Conservation (phyloP, 441 rosid species). For the Sinapis alba region DNA sequence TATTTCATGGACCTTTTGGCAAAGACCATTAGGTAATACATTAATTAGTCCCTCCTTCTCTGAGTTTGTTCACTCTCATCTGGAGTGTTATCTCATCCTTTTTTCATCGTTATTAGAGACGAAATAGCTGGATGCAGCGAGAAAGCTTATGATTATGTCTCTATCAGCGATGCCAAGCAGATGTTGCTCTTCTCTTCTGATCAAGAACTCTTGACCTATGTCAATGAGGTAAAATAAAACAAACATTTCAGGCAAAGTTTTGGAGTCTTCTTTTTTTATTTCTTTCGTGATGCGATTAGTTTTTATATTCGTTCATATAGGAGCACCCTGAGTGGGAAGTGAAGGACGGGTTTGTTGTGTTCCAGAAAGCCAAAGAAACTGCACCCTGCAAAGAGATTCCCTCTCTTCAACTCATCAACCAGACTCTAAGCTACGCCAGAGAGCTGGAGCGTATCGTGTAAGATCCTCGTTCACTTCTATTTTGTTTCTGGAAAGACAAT, state of each 20-base stretch:
- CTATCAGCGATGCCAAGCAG: constrained; percentile 66
- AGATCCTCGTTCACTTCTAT: constrained; percentile 15
- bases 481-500: constrained; percentile 4
- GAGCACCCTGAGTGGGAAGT: constrained; percentile 91
- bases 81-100: background rate
- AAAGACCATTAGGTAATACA: constrained; percentile 86
- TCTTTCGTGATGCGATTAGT: background rate
- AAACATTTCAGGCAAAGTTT: background rate
- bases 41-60: background rate
- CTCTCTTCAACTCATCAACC: constrained; percentile 90
- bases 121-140: constrained; percentile 99
- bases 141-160: constrained; percentile 92
- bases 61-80: background rate
- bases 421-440: constrained; percentile 91
- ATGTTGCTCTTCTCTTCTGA: constrained; percentile 84
- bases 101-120: constrained; percentile 50
- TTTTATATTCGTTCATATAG: constrained; percentile 54
- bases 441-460: constrained; percentile 97
- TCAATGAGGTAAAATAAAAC: constrained; percentile 63
- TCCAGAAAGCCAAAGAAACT: constrained; percentile 90
- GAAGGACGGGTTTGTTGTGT: constrained; percentile 66
- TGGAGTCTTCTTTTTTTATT: background rate
- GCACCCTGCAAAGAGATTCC: constrained; percentile 92
- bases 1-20: constrained; percentile 98
- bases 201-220: constrained; percentile 67